phyloP scores from a whole-genome alignment of 1,284 basidiomycete genomes.

The Entoloma clypeatum region DNA sequence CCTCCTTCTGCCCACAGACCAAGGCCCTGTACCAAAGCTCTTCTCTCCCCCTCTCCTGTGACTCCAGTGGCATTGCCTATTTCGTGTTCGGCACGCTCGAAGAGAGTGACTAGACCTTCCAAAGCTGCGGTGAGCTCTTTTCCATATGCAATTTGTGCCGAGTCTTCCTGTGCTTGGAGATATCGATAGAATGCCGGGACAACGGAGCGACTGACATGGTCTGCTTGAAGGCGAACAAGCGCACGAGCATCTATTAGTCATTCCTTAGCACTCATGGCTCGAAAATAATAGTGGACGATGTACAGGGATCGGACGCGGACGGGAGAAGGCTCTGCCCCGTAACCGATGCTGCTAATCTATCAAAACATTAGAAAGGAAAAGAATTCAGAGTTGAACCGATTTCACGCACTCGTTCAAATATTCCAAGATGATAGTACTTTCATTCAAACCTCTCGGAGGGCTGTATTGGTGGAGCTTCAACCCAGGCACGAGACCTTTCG shows the following conservation, averaged over 20 bases:
- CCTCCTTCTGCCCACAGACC: slow-evolving; percentile 58
- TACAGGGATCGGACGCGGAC: slow-evolving; percentile 56
- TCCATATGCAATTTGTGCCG: slow-evolving; percentile 51
- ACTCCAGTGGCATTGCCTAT: slow-evolving; percentile 33
- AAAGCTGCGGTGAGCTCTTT: slow-evolving; percentile 59
- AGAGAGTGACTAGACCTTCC: slow-evolving; percentile 49
- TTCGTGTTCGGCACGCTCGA: slow-evolving; percentile 56
- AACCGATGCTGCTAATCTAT: slow-evolving; percentile 44
- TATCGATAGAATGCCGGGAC: slow-evolving; percentile 78
- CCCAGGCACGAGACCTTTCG: slow-evolving; percentile 76
- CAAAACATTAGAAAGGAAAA: neutral
- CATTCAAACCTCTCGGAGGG: slow-evolving; percentile 58
- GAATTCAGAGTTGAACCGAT: neutral
- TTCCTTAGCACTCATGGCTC: slow-evolving; percentile 4
- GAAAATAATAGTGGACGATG: slow-evolving; percentile 15
- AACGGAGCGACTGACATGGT: slow-evolving; percentile 61
- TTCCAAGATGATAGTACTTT: slow-evolving; percentile 71
- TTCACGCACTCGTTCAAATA: slow-evolving; percentile 65
- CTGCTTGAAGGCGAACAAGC: slow-evolving; percentile 63
- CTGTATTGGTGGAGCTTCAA: slow-evolving; percentile 50
- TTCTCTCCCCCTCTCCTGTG: slow-evolving; percentile 34
- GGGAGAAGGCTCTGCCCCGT: slow-evolving; percentile 55
- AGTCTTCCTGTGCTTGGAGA: slow-evolving; percentile 67
- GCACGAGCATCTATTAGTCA: slow-evolving; percentile 54
- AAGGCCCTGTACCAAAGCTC: slow-evolving; percentile 31